Evolutionary conservation across 1,284 basidiomycete genomes (phyloP).

Genomic region (Malassezia brasiliensis): DNA sequence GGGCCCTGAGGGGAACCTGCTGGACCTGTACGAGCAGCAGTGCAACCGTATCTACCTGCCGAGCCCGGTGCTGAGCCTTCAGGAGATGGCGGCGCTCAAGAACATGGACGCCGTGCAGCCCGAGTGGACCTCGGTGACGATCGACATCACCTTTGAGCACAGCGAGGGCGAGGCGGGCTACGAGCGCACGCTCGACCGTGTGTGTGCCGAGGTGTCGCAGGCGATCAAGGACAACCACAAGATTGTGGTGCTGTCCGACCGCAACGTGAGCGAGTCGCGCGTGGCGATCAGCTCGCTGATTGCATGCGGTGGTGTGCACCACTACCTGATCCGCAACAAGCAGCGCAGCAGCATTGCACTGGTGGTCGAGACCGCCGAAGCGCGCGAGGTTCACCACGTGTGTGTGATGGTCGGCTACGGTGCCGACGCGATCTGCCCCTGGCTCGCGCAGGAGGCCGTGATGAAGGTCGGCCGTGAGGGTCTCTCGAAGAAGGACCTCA

Average conservation of each 20-base stretch:
- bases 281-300: conserved; percentile 40
- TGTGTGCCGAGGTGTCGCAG: conserved; percentile 39
- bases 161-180: conserved; percentile 36
- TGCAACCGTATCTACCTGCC: conserved; percentile 38
- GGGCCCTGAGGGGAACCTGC: conserved; percentile 44
- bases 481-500: conserved; percentile 53
- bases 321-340: conserved; percentile 46
- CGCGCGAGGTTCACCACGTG: conserved; percentile 46
- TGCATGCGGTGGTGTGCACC: conserved; percentile 45
- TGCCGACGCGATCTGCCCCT: conserved; percentile 46
- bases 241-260: conserved; percentile 41
- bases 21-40: conserved; percentile 42
- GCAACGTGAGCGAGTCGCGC: conserved; percentile 31
- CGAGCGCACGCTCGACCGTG: conserved; percentile 36
- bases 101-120: conserved; percentile 29
- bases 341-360: conserved; percentile 39
- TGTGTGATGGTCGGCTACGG: conserved; percentile 45
- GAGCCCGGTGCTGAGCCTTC: conserved; percentile 37
- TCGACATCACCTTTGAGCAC: conserved; percentile 45
- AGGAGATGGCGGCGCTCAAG: conserved; percentile 41
- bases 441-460: conserved; percentile 44
- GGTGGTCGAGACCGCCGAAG: conserved; percentile 42
- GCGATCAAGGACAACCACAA: conserved; percentile 37
- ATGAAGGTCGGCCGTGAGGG: conserved; percentile 42
- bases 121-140: conserved; percentile 35